Conservation (phyloP, 495 filamentous ascomycete species). For the Penicillium atrosanguineum region DNA sequence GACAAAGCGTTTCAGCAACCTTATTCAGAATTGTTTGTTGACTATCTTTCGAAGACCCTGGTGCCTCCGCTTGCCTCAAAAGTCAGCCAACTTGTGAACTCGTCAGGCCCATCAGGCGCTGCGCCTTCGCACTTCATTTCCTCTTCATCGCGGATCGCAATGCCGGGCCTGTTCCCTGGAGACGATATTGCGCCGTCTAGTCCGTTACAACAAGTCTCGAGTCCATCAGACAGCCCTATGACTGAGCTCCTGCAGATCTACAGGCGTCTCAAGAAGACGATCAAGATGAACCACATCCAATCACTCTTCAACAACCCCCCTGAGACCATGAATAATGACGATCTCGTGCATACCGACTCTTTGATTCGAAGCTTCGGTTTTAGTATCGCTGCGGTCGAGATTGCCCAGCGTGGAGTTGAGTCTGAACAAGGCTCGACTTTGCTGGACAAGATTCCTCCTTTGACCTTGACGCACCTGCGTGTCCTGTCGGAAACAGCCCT, state of each 20-base stretch:
- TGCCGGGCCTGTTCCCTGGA: constrained; percentile 46
- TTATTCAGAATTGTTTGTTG: constrained; percentile 59
- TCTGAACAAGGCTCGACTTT: constrained; percentile 72
- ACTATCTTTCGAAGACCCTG: constrained; percentile 61
- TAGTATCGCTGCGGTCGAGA: constrained; percentile 89
- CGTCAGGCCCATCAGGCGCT: constrained; percentile 27
- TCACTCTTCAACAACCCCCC: constrained; percentile 46
- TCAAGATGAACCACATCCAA: constrained; percentile 66
- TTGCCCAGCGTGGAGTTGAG: constrained; percentile 83
- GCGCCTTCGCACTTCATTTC: constrained; percentile 21
- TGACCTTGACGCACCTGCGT: constrained; percentile 82
- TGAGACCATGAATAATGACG: constrained; percentile 39
- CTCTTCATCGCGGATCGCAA: constrained; percentile 35
- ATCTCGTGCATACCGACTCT: constrained; percentile 62
- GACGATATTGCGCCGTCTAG: constrained; percentile 35
- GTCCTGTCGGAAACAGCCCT: constrained; percentile 85
- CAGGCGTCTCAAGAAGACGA: constrained; percentile 72
- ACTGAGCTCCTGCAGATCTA: constrained; percentile 80
- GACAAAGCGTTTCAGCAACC: constrained; percentile 33
- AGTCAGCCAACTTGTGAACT: constrained; percentile 46
- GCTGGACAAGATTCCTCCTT: constrained; percentile 78
- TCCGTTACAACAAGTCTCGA: constrained; percentile 34
- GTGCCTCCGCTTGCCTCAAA: constrained; percentile 59
- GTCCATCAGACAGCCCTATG: constrained; percentile 44
- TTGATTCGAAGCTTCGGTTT: constrained; percentile 74